These are phyloP conservation scores for Rhodosporidiobolus odoratus DNA, from an alignment of 768 basidiomycete genomes.

Conservation along the genomic window DNA sequence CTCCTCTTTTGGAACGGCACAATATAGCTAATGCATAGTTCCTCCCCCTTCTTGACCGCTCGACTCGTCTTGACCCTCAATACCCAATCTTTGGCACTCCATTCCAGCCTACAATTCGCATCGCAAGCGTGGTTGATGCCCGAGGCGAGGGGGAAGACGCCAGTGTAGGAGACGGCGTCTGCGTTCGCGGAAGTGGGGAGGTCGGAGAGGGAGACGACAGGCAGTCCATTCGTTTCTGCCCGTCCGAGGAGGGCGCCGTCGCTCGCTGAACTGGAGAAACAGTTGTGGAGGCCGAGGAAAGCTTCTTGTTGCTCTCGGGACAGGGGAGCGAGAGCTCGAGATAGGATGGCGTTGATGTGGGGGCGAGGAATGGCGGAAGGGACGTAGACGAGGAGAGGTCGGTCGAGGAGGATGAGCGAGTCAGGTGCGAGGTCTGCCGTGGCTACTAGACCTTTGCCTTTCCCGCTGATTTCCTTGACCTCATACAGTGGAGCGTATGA, in stretches of 20 bases:
- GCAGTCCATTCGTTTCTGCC: not conserved
- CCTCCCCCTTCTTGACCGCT: conserved; percentile 12
- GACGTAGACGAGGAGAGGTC: conserved; percentile 8
- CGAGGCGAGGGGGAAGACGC: conserved; percentile 2
- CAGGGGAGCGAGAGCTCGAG: conserved; percentile 1
- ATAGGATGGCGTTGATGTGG: not conserved
- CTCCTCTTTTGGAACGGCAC: conserved; percentile 19
- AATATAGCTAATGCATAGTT: conserved; percentile 7
- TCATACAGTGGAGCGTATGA: not conserved
- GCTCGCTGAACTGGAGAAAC: not conserved
- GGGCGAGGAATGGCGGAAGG: not conserved
- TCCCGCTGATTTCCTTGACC: not conserved
- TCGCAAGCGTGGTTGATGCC: conserved; percentile 20
- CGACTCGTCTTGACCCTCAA: conserved; percentile 1
- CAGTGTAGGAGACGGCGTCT: not conserved
- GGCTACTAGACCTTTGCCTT: conserved; percentile 14
- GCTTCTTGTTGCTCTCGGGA: not conserved
- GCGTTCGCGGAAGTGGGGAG: not conserved
- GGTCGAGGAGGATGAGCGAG: conserved; percentile 12
- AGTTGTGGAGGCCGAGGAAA: not conserved
- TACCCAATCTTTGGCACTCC: not conserved
- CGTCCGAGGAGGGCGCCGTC: conserved; percentile 1
- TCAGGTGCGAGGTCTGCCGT: not conserved
- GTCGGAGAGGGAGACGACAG: not conserved
- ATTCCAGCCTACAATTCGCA: conserved; percentile 5